Evolutionary conservation across 1,284 basidiomycete species (phyloP), one percentile per base, ranked within the genome.

Genomic region (Cutaneotrichosporon arboriforme): DNA sequence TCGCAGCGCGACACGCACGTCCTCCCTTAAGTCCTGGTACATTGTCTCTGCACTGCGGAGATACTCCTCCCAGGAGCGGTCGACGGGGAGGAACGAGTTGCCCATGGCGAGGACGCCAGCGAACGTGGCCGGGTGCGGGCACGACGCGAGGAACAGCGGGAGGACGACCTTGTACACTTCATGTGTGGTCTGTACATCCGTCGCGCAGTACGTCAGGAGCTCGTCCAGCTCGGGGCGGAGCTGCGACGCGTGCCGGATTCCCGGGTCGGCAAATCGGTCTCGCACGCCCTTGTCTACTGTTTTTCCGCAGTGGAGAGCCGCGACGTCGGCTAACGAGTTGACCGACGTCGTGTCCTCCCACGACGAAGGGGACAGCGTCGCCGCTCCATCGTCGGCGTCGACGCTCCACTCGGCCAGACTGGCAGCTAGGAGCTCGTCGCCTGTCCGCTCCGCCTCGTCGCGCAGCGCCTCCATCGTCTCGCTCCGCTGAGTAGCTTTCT

Each of bases 311-410:
- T 99, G 90, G 4, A 98, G 79, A 43, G 83, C 83, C 0, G 92
- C 93, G 13, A 98, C 92, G 57, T 97, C 93, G 15, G 84, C 86
- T 20, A 98, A 83, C 18, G 91, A 92, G 72, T 97, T 98, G 36
- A 85, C 84, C 1, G 92, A 89, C 0, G 92, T 93, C 36, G 94
- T 79, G 49, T 96, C 90, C 67, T 96, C 88, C 96, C 94, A 99
- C 26, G 26, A 31, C 39, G 49, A 48, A 31, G 62, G 63, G 77
- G 76, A 7, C 17, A 31, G 34, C 31, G 9, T 10, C 4, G 12
- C 41, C 10, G 43, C 18, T 10, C 13, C 31, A 10, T 37, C 38
- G 17, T 76, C 72, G 17, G 62, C 65, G 1, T 61, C 61, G 38
- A 78, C 75, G 15, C 57, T 62, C 49, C 74, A 75, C 9, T 63